Evolutionary conservation across 192 early-diverging fungal species (phyloP), one percentile per base, ranked within the genome.

Genomic region (Podila verticillata): DNA sequence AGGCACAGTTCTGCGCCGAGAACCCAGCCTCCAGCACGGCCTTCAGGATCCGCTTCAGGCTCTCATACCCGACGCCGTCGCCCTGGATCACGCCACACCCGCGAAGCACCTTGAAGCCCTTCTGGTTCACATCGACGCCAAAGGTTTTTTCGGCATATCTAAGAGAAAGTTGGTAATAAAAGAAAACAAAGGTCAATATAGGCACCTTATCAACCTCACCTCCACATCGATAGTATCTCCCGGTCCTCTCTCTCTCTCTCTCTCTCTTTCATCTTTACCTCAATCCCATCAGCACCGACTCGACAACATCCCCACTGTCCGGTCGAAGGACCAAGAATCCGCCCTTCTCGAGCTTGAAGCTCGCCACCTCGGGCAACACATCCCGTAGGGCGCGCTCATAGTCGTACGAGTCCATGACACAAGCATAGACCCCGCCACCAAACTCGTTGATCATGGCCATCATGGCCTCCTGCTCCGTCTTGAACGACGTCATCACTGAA

Each of bases 381-480:
- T 88, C 87, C 24, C 91, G 86, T 26, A 97, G 83, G 7, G 94
- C 95, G 35, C 87, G 71, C 17, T 82, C 83, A 61, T 97, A 97
- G 72, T 97, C 94, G 75, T 94, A 97, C 26, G 94, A 93, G 57
- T 97, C 95, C 95, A 97, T 94, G 19, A 97, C 95, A 65, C 94
- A 95, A 1, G 95, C 92, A 71, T 84, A 92, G n/a, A 89, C 87
- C 7, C 93, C 93, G 12, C 68, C 69, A 19, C 95, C 95, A 83
- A 89, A 95, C 35, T 75, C 68, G 20, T 86, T 80, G 36, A 97
- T 89, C 66, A 91, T 78, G n/a, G 71, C 66, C 60, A 82, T 66
- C 67, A 97, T 89, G 2, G 95, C 95, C 28, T 89, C 89, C 49
- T 90, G 86, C 75, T 97, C 95, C 34, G 88, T 90, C 26, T 59